Evolutionary conservation across 352 stramenopile species (phyloP).

Genomic region (Phytophthora fragariae): DNA sequence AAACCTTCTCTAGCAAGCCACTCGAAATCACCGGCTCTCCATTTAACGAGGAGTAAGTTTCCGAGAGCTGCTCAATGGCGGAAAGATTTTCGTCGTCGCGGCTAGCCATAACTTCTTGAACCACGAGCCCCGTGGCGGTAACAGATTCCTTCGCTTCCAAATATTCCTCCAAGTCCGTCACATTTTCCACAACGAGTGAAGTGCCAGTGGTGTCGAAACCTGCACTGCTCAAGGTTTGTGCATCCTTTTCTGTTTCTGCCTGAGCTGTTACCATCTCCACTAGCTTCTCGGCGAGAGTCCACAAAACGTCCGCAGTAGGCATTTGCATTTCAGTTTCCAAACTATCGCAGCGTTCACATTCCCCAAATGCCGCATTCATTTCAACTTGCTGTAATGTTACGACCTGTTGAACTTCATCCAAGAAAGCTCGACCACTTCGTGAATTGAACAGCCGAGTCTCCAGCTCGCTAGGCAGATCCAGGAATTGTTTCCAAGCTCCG

Average conservation of each 20-base stretch:
- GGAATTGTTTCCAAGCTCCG: conserved; percentile 31
- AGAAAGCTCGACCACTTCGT: conserved; percentile 29
- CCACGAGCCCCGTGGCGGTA: background rate
- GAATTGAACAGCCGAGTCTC: conserved; percentile 34
- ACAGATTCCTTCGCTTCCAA: conserved; percentile 9
- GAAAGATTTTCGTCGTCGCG: conserved; percentile 14
- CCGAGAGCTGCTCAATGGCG: conserved; percentile 26
- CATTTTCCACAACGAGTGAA: conserved; percentile 1
- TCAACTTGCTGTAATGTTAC: conserved; percentile 30
- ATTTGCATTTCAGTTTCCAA: background rate
- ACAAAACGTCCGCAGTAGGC: conserved; percentile 9
- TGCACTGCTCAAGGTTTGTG: background rate
- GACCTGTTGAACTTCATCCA: conserved; percentile 24
- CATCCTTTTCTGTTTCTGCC: background rate
- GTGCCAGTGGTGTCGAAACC: background rate
- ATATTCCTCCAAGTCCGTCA: conserved; percentile 19
- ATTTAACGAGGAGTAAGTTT: conserved; percentile 1
- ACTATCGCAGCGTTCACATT: background rate
- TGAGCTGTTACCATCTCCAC: conserved; percentile 12
- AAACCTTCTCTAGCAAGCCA: conserved; percentile 27
- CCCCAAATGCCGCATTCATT: conserved; percentile 1
- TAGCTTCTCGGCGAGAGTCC: conserved; percentile 20
- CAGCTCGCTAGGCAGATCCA: conserved; percentile 27
- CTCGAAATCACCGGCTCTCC: conserved; percentile 2
- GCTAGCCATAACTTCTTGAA: conserved; percentile 6